Conservation (phyloP, 2,329 filamentous ascomycete species). For the Pseudogymnoascus sp. region DNA sequence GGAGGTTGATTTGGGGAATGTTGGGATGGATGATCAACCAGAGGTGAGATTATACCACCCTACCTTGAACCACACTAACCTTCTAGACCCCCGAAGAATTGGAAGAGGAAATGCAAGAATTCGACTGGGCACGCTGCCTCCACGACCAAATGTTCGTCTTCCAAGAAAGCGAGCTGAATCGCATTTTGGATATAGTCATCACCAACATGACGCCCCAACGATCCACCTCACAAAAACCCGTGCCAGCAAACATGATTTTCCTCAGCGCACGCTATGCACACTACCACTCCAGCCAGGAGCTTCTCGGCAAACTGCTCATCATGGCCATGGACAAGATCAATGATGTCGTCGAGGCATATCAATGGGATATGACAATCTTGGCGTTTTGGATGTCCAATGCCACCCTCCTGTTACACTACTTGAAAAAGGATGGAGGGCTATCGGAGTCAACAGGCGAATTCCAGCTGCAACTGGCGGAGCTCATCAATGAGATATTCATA, state of each 20-base stretch:
- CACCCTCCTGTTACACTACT: slow-evolving; percentile 87
- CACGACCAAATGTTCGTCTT: slow-evolving; percentile 99
- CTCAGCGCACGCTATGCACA: slow-evolving; percentile 92
- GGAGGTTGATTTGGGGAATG: slow-evolving; percentile 90
- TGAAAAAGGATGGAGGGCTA: slow-evolving; percentile 86
- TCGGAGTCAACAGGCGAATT: slow-evolving; percentile 78
- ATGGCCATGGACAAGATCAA: slow-evolving; percentile 95
- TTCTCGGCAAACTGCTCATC: slow-evolving; percentile 71
- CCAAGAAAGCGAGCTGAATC: slow-evolving; percentile 84
- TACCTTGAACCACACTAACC: slow-evolving; percentile 25
- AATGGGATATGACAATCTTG: slow-evolving; percentile 99
- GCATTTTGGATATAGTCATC: slow-evolving; percentile 90
- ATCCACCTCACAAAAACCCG: slow-evolving; percentile 93
- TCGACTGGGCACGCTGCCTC: slow-evolving; percentile 88
- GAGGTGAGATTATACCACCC: slow-evolving; percentile 53
- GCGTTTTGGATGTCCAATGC: slow-evolving; percentile 99
- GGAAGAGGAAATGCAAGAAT: slow-evolving; percentile 85
- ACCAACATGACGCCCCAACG: slow-evolving; percentile 96
- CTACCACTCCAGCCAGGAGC: slow-evolving; percentile 83
- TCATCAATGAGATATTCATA: slow-evolving; percentile 98
- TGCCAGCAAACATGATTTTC: slow-evolving; percentile 95
- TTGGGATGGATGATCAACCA: slow-evolving; percentile 90
- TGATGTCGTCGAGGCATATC: slow-evolving; percentile 85
- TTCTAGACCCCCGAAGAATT: slow-evolving; percentile 63
- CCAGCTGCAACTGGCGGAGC: slow-evolving; percentile 84